phyloP scores from a whole-genome alignment of 495 filamentous ascomycete genomes.

The Penicillium coffeae region DNA sequence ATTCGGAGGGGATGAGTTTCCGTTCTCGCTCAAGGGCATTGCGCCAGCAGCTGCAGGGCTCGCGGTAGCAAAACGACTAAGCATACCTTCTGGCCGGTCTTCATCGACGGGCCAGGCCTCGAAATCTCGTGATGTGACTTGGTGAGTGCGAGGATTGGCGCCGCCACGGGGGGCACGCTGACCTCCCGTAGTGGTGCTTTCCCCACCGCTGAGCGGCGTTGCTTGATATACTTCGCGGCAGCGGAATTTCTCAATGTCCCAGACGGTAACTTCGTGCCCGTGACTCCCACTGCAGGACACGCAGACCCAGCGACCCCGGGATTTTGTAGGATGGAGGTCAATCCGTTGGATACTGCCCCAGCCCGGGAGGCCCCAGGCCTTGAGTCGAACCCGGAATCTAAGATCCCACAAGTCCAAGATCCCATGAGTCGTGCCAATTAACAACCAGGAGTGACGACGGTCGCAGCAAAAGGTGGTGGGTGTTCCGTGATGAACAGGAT shows the following conservation, averaged over 20 bases:
- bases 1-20: constrained; percentile 28
- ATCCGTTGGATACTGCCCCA: constrained; percentile 78
- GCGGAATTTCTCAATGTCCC: constrained; percentile 87
- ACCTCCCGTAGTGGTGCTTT: constrained; percentile 15
- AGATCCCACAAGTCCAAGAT: constrained; percentile 95
- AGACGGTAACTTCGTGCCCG: constrained; percentile 84
- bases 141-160: constrained; percentile 37
- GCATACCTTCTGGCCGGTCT: constrained; percentile 81
- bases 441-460: constrained; percentile 78
- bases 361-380: constrained; percentile 84
- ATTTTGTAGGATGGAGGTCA: constrained; percentile 70
- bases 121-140: constrained; percentile 62
- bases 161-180: constrained; percentile 26
- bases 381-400: constrained; percentile 81
- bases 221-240: constrained; percentile 88
- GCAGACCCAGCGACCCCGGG: constrained; percentile 74
- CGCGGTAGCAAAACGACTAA: constrained; percentile 77
- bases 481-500: constrained; percentile 90
- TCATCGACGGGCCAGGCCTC: constrained; percentile 89
- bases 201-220: constrained; percentile 23
- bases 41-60: constrained; percentile 29
- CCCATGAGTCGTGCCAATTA: constrained; percentile 89
- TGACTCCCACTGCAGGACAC: constrained; percentile 84
- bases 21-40: constrained; percentile 35
- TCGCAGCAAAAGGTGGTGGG: constrained; percentile 91